phyloP scores from a whole-genome alignment of 768 basidiomycete genomes.

The Kondoa subrosea region DNA sequence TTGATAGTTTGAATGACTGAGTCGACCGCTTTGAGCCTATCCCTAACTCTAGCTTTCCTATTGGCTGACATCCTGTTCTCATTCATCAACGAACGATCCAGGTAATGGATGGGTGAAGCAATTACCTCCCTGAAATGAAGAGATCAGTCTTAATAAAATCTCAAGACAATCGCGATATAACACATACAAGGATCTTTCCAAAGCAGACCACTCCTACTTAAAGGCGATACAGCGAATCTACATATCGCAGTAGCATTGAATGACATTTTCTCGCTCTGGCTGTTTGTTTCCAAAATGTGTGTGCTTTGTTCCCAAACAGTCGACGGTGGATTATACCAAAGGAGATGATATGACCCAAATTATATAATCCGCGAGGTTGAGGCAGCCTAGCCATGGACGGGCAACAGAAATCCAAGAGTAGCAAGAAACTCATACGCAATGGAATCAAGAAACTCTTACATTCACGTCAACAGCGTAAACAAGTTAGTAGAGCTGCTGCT shows the following conservation, averaged over 20 bases:
- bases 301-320: no score
- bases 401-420: no score
- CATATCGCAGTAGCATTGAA: not conserved
- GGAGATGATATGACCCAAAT: no score
- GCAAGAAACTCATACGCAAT: no score
- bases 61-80: slow-evolving; percentile 64
- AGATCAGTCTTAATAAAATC: not conserved
- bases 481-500: no score
- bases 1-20: slow-evolving; percentile 74
- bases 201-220: not conserved
- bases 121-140: not conserved
- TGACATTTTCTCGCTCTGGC: not conserved
- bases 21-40: slow-evolving; percentile 82
- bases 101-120: slow-evolving; percentile 8
- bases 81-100: not conserved
- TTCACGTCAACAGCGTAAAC: no score
- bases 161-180: not conserved
- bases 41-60: slow-evolving; percentile 77
- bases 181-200: slow-evolving; percentile 7
- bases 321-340: no score
- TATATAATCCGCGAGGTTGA: no score
- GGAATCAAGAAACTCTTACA: no score
- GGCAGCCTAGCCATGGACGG: no score
- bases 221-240: not conserved
- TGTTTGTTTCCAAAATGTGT: not conserved